Conservation (phyloP, 371 early-diverging fungal genomes). For the Batkoa obscura region DNA sequence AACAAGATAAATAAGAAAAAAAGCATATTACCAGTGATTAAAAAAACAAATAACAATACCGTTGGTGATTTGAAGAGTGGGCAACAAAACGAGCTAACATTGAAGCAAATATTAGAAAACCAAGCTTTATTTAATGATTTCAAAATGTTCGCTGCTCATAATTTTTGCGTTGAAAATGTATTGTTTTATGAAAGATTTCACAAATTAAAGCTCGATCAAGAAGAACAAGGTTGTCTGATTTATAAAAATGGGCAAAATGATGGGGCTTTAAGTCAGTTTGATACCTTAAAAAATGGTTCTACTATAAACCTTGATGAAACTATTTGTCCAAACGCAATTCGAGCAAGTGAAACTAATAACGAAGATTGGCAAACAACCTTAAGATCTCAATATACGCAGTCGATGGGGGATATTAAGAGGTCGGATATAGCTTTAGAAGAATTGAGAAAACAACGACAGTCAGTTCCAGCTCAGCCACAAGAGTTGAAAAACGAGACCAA, state of each 20-base stretch:
- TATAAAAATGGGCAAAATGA: no score
- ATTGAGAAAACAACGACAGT: no score
- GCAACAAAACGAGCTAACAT: no score
- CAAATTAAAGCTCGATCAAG: not conserved
- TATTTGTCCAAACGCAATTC: not conserved
- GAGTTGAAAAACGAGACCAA: not conserved
- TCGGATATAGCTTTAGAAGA: no score
- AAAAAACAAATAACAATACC: not conserved
- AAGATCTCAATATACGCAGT: not conserved
- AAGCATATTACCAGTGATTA: no score
- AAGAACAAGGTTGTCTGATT: not conserved
- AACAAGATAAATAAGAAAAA: no score
- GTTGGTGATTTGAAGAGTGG: not conserved
- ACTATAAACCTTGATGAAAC: no score
- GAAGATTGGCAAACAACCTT: not conserved
- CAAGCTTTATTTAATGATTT: not conserved
- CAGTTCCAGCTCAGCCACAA: no score
- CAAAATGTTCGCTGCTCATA: constrained; percentile 1
- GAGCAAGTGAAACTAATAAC: not conserved
- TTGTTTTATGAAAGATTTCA: constrained; percentile 1
- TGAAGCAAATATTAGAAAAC: not conserved
- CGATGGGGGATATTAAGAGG: no score
- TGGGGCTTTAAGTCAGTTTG: not conserved
- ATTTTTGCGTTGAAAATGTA: constrained; percentile 4
- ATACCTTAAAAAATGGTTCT: no score